phyloP scores from a whole-genome alignment of 768 basidiomycete species.

The Tephrocybe rancida region DNA sequence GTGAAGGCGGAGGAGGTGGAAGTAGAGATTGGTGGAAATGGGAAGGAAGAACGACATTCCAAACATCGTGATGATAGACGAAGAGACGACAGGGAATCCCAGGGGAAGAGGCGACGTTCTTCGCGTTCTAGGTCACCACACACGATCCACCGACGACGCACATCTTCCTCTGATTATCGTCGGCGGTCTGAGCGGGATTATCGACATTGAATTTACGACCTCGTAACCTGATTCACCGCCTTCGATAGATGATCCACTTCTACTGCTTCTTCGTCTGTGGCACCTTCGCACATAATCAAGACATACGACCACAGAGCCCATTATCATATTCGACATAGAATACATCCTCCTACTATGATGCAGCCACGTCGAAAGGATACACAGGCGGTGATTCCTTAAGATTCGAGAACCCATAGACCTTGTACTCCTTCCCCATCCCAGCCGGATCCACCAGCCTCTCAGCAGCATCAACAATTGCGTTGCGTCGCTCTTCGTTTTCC shows the following conservation, averaged over 20 bases:
- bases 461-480: constrained; percentile 61
- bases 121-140: constrained; percentile 42
- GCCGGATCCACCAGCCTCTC: constrained; percentile 72
- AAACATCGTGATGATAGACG: constrained; percentile 10
- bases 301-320: too few relatives aligned
- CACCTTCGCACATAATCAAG: too few relatives aligned
- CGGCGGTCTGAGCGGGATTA: constrained; percentile 6
- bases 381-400: constrained; percentile 15
- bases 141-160: constrained; percentile 5
- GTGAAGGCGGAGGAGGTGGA: constrained; percentile 26
- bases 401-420: constrained; percentile 65
- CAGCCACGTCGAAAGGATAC: constrained; percentile 37
- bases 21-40: constrained; percentile 23
- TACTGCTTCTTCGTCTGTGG: background rate
- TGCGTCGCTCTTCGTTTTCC: constrained; percentile 45
- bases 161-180: constrained; percentile 2
- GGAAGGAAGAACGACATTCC: constrained; percentile 35
- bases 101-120: constrained; percentile 21
- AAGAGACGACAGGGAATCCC: background rate
- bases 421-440: constrained; percentile 90
- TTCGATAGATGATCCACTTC: constrained; percentile 1
- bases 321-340: too few relatives aligned
- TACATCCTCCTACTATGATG: too few relatives aligned
- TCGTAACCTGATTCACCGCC: background rate
- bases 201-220: constrained; percentile 1